phyloP scores from a whole-genome alignment of 495 filamentous ascomycete genomes.

The Parathielavia appendiculata region DNA sequence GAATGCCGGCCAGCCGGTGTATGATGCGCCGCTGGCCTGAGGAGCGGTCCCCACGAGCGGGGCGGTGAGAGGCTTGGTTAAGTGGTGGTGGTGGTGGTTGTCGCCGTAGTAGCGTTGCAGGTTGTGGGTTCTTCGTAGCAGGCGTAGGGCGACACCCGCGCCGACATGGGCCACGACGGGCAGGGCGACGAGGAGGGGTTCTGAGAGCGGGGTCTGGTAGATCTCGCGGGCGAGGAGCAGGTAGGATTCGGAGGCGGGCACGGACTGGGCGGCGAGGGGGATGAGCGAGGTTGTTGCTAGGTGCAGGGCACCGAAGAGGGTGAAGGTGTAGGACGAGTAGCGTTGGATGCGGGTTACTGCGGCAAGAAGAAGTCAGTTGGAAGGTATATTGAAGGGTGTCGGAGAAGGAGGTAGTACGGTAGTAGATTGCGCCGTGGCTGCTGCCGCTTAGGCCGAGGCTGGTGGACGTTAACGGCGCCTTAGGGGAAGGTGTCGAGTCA shows the following conservation, averaged over 20 bases:
- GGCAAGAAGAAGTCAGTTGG: slow-evolving; percentile 3
- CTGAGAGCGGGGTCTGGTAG: slow-evolving; percentile 74
- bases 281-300: slow-evolving; percentile 74
- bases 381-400: slow-evolving; percentile 6
- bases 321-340: slow-evolving; percentile 85
- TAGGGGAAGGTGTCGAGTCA: slow-evolving; percentile 27
- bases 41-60: no score
- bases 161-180: slow-evolving; percentile 54
- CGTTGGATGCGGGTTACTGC: slow-evolving; percentile 73
- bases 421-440: slow-evolving; percentile 52
- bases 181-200: slow-evolving; percentile 57
- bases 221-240: slow-evolving; percentile 63
- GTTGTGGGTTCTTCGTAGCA: slow-evolving; percentile 63
- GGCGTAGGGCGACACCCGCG: slow-evolving; percentile 69
- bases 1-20: slow-evolving; percentile 60
- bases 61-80: slow-evolving; percentile 12
- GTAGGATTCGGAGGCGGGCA: slow-evolving; percentile 54
- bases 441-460: slow-evolving; percentile 53
- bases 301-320: slow-evolving; percentile 70
- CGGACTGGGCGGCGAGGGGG: slow-evolving; percentile 54
- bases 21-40: no score
- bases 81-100: slow-evolving; percentile 11
- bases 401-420: slow-evolving; percentile 43
- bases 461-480: slow-evolving; percentile 14
- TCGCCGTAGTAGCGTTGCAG: slow-evolving; percentile 62